Conservation (phyloP, 345 rosid species). For the Eucalyptus caleyi region DNA sequence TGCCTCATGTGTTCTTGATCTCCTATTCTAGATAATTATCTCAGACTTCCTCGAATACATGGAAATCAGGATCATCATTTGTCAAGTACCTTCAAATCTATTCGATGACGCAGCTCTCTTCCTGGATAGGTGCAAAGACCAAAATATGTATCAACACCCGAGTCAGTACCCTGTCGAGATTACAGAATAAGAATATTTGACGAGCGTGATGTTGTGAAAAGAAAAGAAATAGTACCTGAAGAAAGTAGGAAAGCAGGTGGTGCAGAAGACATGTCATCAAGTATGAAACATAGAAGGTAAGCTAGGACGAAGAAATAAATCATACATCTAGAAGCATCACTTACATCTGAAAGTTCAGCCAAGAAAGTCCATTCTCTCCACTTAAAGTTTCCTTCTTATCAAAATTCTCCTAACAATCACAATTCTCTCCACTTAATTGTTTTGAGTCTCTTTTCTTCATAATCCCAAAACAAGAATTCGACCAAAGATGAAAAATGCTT, state of each 20-base stretch:
- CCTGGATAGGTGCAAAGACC: constrained; percentile 94
- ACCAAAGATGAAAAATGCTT: not conserved
- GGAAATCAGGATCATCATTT: not conserved
- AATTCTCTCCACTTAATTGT: not conserved
- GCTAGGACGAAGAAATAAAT: not conserved
- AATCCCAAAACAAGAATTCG: not conserved
- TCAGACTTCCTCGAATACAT: not conserved
- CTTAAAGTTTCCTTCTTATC: not conserved
- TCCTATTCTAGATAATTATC: not conserved
- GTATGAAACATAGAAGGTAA: not conserved
- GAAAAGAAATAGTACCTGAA: not conserved
- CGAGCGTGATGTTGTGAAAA: not conserved
- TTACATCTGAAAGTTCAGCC: not conserved
- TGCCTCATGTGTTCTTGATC: not conserved
- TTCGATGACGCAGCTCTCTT: constrained; percentile 62
- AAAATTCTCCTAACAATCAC: not conserved
- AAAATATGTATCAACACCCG: constrained; percentile 92
- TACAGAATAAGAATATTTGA: not conserved
- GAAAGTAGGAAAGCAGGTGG: not conserved
- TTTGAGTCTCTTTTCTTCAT: not conserved
- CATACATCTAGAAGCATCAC: not conserved
- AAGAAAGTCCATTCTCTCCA: not conserved
- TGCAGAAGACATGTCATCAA: not conserved
- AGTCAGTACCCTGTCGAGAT: constrained; percentile 56
- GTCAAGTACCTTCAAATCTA: constrained; percentile 70